Base-by-base conservation (phyloP, 1,139 yeast species). In the Suhomyces maxii region DNA sequence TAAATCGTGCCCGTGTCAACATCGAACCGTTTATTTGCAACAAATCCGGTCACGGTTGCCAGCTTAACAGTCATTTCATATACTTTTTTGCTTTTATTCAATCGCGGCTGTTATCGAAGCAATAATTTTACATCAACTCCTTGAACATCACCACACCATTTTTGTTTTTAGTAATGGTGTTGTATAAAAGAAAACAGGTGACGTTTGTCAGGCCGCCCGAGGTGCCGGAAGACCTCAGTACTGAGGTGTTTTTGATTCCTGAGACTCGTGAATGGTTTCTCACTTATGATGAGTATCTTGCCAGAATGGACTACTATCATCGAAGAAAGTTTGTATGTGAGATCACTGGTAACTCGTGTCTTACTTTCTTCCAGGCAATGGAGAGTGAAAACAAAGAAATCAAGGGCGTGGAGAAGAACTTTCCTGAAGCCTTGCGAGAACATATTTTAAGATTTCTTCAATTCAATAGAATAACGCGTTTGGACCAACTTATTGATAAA, bases 351-450 rank as follows among this genome's bases (percentile, higher is more conserved):
- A 89, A 90, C 59, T 86, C 97, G 14, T 86, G 96, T 58, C 75
- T 91, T 48, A 89, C 97, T 0, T 93, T 82, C 63, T 90, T 90
- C 63, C 95, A 93, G 60, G 99, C 99, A 0, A 73, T 81, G 41
- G 82, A 83, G 49, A 83, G 89, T 54, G 99, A 93, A 68, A 77
- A 74, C 51, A 67, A 66, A 42, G 93, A 86, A 63, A 80, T 85
- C 59, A 72, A 73, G 51, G 84, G 80, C 51, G 90, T 91, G 47
- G 96, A 90, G 58, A 75, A 77, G 50, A 81, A 82, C 61, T 93
- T 93, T 63, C 99, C 99, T 2, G 95, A 91, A 55, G 88, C 95
- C 31, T 76, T 91, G 45, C 84, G 91, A 57, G 97, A 90, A 60
- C 99, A 97, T 30, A 88, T 93, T 25, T 79, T 95, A 36, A 72